A percentile compares a stretch with the other conserved stretches of the same genome.
These are phyloP conservation scores for Lactifluus piperatus DNA, from an alignment of 768 basidiomycete species.

Conservation along the genomic window DNA sequence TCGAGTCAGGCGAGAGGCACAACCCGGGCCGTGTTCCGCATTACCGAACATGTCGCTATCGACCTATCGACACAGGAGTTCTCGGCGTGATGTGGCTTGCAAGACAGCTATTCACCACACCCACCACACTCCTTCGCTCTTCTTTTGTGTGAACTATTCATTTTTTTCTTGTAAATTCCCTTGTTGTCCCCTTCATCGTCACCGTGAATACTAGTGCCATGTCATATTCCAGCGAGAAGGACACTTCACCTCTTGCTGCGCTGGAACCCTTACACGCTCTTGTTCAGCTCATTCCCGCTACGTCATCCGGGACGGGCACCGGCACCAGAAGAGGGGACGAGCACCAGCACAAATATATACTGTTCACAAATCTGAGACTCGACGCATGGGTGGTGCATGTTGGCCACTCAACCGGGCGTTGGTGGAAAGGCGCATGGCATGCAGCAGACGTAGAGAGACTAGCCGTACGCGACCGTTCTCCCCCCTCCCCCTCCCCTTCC, in stretches of 20 bases:
- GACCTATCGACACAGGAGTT: not conserved
- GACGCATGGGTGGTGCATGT: slow-evolving; percentile 10
- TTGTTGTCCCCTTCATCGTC: not conserved
- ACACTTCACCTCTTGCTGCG: not conserved
- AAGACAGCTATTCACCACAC: not conserved
- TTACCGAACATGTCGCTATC: not conserved
- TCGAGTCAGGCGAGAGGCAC: no score
- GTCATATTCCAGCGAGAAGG: slow-evolving; percentile 1
- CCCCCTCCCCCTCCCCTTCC: not conserved
- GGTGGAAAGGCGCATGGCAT: slow-evolving; percentile 13
- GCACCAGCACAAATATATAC: not conserved
- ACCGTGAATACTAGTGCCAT: not conserved
- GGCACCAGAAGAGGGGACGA: no score
- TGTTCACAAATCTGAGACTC: slow-evolving; percentile 1
- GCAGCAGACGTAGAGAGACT: not conserved
- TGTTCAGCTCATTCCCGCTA: not conserved
- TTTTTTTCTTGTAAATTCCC: slow-evolving; percentile 2
- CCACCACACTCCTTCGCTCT: not conserved
- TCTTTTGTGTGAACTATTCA: not conserved
- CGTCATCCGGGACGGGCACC: not conserved
- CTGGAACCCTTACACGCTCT: slow-evolving; percentile 12
- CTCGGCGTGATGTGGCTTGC: not conserved
- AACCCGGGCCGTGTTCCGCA: not conserved
- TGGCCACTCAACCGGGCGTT: slow-evolving; percentile 10
- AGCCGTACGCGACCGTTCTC: not conserved